Evolutionary conservation across 176 grass and related monocot genomes (phyloP), one percentile per base, ranked within the genome.

Genomic region (Oryza glaberrima): DNA sequence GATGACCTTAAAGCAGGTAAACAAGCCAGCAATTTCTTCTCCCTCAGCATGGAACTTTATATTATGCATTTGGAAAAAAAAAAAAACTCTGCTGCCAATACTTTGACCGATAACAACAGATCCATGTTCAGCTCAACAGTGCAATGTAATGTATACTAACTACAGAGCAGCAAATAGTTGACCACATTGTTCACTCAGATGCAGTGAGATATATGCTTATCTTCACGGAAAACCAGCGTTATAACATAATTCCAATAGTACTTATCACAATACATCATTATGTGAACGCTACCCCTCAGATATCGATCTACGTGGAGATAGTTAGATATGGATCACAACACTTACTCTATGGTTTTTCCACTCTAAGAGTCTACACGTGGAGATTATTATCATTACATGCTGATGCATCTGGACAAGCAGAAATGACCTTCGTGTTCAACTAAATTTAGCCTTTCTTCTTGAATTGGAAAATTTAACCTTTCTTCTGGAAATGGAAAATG

Each of bases 1-100:
- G 51, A 54, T 65, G 30, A 83, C 49, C 40, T 54, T 88, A 74
- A 79, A 73, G 68, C 60, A 23, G 74, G 68, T 43, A 72, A 73
- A 72, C 47, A 12, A 85, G 14, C 65, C 34, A 73, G 70, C 56
- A 70, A 51, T 40, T 83, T 71, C 32, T 20, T 72, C 16, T 25
- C 43, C 22, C 52, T 14, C 68, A 28, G 38, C 49, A 68, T 72
- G 49, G 54, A 82, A 40, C 32, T 70, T 20, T 54, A 38, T 70
- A 25, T 70, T 25, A 72, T 17, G 19, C 13, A 77, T 20, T 78
- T 61, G 64, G n/a, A 30, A 78, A 35, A 23, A 77, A 25, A 25
- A 25, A 26, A 32, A 32, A 0, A 32, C 13, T 36, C 11, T 77
- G 54, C 11, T 41, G 36, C 22, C 20, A 38, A 58, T 22, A 15